Evolutionary conservation across 2,329 filamentous ascomycete genomes (phyloP).

Genomic region (Cytospora mali): DNA sequence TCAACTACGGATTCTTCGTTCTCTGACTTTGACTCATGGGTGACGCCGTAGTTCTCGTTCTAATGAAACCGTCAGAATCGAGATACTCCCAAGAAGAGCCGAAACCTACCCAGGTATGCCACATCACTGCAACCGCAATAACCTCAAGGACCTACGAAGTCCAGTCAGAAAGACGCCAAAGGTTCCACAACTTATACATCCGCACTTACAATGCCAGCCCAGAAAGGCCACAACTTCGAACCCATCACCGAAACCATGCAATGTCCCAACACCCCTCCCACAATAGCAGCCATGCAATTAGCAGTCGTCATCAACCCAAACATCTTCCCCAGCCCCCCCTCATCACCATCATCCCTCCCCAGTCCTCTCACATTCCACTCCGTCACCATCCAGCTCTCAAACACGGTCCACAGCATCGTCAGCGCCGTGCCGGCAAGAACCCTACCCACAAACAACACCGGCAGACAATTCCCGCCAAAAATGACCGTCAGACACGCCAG

Average conservation of each 20-base stretch:
- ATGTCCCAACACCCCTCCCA: slow-evolving; percentile 52
- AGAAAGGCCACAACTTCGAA: slow-evolving; percentile 53
- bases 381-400: slow-evolving; percentile 62
- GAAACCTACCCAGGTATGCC: slow-evolving; percentile 34
- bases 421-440: slow-evolving; percentile 55
- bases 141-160: slow-evolving; percentile 33
- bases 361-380: slow-evolving; percentile 53
- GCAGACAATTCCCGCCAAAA: slow-evolving; percentile 23
- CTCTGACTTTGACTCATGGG: background rate
- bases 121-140: slow-evolving; percentile 36
- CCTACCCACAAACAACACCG: slow-evolving; percentile 38
- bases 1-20: background rate
- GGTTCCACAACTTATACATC: background rate
- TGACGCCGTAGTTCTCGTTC: slow-evolving; percentile 29
- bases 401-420: slow-evolving; percentile 57
- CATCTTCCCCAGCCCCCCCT: slow-evolving; percentile 48
- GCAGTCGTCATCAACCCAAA: slow-evolving; percentile 54
- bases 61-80: background rate
- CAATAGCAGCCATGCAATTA: slow-evolving; percentile 56
- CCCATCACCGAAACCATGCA: slow-evolving; percentile 48
- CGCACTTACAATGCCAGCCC: slow-evolving; percentile 42
- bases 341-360: slow-evolving; percentile 33
- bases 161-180: background rate
- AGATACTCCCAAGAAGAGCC: no score
- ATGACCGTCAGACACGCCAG: slow-evolving; percentile 27